A percentile compares a stretch with the other conserved stretches of the same genome.
Evolutionary conservation across 2,329 filamentous ascomycete genomes (phyloP).

Genomic region (Talaromyces funiculosus): DNA sequence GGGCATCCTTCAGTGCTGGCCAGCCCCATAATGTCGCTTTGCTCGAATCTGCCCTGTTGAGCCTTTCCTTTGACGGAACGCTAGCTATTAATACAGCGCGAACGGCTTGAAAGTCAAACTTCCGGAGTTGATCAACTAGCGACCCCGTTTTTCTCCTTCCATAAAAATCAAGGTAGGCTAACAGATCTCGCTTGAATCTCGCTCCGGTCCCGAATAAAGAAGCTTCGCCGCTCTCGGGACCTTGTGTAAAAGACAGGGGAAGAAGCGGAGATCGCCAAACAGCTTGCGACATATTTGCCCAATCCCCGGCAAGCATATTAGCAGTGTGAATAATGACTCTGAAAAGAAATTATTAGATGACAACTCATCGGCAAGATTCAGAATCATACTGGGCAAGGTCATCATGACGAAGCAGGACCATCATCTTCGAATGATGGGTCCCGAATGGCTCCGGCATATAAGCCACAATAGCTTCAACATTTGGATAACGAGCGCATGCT

Average conservation of each 20-base stretch:
- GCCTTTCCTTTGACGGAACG: constrained; percentile 62
- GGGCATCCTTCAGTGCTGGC: constrained; percentile 57
- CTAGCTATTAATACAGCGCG: constrained; percentile 71
- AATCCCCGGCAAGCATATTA: constrained; percentile 85
- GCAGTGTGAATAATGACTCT: constrained; percentile 76
- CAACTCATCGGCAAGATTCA: too few species aligned
- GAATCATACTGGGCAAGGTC: constrained; percentile 57
- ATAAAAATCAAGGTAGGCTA: constrained; percentile 68
- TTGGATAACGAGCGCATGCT: constrained; percentile 56
- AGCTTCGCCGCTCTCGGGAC: neutral
- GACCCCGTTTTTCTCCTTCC: constrained; percentile 50
- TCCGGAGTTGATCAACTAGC: constrained; percentile 53
- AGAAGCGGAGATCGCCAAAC: constrained; percentile 72
- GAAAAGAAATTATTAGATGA: constrained; percentile 4
- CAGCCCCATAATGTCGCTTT: constrained; percentile 68
- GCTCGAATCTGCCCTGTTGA: constrained; percentile 37
- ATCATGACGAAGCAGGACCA: constrained; percentile 74
- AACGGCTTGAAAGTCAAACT: constrained; percentile 65
- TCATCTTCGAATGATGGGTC: constrained; percentile 83
- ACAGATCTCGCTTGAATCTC: constrained; percentile 69
- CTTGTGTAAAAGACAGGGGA: constrained; percentile 39
- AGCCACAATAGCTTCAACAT: constrained; percentile 66
- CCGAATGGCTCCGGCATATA: constrained; percentile 80
- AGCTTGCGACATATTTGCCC: constrained; percentile 81
- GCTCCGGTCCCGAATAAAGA: constrained; percentile 53